Evolutionary conservation across 345 rosid genomes (phyloP).

Genomic region (Linum usitatissimum): DNA sequence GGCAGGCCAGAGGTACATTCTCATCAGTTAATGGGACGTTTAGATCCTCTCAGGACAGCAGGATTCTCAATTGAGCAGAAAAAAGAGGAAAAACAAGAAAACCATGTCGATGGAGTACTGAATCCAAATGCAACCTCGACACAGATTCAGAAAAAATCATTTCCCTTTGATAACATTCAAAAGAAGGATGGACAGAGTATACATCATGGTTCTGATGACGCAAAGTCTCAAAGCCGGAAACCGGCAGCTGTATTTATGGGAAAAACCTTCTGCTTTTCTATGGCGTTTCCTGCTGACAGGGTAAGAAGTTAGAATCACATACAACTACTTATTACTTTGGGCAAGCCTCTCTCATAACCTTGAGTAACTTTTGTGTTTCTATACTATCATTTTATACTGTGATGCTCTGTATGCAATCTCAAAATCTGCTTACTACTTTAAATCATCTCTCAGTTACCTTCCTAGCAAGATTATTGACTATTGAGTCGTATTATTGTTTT

Average conservation of each 20-base stretch:
- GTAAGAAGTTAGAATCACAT: constrained; percentile 35
- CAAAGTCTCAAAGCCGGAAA: constrained; percentile 25
- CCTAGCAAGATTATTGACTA: neutral
- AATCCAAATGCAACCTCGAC: constrained; percentile 22
- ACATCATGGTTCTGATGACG: constrained; percentile 26
- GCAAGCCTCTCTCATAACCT: neutral
- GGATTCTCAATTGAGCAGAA: constrained; percentile 27
- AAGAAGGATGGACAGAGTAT: constrained; percentile 26
- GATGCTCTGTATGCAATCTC: neutral
- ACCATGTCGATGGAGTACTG: constrained; percentile 13
- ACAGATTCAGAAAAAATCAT: constrained; percentile 22
- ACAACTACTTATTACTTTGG: neutral
- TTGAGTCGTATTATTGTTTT: neutral
- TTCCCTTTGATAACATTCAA: constrained; percentile 22
- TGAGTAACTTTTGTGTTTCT: neutral
- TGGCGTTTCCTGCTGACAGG: constrained; percentile 69
- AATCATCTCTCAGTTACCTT: neutral
- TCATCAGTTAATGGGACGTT: constrained; percentile 13
- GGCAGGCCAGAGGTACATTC: neutral
- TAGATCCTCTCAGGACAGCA: constrained; percentile 23
- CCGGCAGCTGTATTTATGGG: constrained; percentile 47
- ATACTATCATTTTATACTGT: neutral
- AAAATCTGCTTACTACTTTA: neutral
- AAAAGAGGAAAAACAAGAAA: constrained; percentile 26
- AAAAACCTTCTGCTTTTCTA: constrained; percentile 65